Conservation (phyloP, 2,329 filamentous ascomycete species). For the Aspergillus sojae region DNA sequence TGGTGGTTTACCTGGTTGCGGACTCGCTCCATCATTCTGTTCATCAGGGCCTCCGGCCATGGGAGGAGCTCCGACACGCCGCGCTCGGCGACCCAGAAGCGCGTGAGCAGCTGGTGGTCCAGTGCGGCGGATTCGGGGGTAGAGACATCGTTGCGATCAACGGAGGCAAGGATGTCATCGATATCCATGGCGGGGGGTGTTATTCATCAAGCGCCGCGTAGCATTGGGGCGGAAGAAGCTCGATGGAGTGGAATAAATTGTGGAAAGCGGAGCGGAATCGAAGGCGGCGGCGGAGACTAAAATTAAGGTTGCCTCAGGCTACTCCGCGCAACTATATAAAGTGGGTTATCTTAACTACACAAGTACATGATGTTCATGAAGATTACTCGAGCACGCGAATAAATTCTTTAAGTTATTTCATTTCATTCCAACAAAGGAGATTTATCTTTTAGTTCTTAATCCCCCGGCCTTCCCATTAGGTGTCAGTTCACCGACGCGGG, state of each 20-base stretch:
- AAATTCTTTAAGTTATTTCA: slow-evolving; percentile 7
- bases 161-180: slow-evolving; percentile 75
- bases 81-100: slow-evolving; percentile 90
- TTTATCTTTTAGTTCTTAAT: slow-evolving; percentile 28
- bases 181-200: slow-evolving; percentile 65
- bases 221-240: slow-evolving; percentile 8
- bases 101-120: slow-evolving; percentile 86
- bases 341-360: not conserved
- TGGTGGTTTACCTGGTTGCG: slow-evolving; percentile 57
- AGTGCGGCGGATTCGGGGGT: slow-evolving; percentile 44
- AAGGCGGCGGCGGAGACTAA: slow-evolving; percentile 8
- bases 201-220: not conserved
- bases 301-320: not conserved
- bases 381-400: not conserved
- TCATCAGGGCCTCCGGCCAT: slow-evolving; percentile 76
- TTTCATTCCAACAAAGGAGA: slow-evolving; percentile 36
- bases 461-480: slow-evolving; percentile 23
- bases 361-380: not conserved
- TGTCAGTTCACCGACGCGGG: slow-evolving; percentile 23
- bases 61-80: slow-evolving; percentile 85
- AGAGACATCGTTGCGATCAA: slow-evolving; percentile 61
- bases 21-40: slow-evolving; percentile 75
- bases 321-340: not conserved
- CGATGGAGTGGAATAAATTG: slow-evolving; percentile 9
- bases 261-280: slow-evolving; percentile 23